phyloP scores from a whole-genome alignment of 768 basidiomycete species.

The Amanita muscaria region DNA sequence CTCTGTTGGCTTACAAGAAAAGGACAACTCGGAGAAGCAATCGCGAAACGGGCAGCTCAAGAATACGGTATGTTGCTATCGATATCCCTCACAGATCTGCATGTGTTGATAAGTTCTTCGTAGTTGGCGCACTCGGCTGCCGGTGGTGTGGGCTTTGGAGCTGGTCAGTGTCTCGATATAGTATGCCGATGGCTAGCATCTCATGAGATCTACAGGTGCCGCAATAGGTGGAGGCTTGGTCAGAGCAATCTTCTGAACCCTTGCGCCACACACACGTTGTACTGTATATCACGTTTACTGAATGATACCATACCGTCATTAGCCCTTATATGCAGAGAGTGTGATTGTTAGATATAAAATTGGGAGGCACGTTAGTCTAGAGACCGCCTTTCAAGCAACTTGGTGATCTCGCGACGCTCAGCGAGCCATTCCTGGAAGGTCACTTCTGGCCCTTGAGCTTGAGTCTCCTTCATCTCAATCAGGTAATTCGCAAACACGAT shows the following conservation, averaged over 20 bases:
- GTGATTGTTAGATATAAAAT: background rate
- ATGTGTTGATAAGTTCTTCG: background rate
- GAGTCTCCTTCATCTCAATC: conserved; percentile 51
- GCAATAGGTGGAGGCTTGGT: conserved; percentile 28
- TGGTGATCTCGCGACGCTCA: conserved; percentile 79
- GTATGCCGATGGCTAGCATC: background rate
- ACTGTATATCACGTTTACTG: too few species aligned
- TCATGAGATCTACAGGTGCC: conserved; percentile 15
- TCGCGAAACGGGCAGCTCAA: conserved; percentile 48
- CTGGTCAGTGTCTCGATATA: conserved; percentile 35
- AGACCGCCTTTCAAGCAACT: conserved; percentile 57
- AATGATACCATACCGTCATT: background rate
- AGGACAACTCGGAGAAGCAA: conserved; percentile 42
- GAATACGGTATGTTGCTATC: conserved; percentile 37
- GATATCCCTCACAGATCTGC: background rate
- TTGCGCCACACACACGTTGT: background rate
- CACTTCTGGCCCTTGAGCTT: conserved; percentile 23
- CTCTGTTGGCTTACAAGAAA: conserved; percentile 36
- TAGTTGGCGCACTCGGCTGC: conserved; percentile 53
- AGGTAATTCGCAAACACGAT: conserved; percentile 95
- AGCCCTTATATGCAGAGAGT: background rate
- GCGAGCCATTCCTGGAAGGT: conserved; percentile 80
- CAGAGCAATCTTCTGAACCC: conserved; percentile 23
- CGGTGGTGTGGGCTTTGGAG: conserved; percentile 72
- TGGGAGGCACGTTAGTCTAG: conserved; percentile 37